These are phyloP conservation scores for Talaromyces sp. DNA, from an alignment of 2,329 filamentous ascomycete genomes.

Conservation along the genomic window DNA sequence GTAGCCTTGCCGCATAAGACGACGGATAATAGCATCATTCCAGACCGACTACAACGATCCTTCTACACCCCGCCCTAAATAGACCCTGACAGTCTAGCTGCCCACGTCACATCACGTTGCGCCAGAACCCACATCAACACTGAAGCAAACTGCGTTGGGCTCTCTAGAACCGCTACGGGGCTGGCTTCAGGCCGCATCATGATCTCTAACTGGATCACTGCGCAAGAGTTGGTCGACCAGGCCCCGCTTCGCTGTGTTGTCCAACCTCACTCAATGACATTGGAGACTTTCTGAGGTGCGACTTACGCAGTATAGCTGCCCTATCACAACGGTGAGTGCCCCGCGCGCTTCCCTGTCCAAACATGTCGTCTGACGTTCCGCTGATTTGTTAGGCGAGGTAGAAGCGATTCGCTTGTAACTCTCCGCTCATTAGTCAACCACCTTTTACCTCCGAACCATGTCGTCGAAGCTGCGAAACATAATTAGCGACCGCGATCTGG, in stretches of 20 bases:
- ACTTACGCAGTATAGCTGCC: conserved; percentile 7
- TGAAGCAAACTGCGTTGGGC: neutral
- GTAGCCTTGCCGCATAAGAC: neutral
- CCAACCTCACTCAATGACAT: neutral
- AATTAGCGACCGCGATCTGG: conserved; percentile 14
- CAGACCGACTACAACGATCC: neutral
- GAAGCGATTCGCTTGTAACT: conserved; percentile 8
- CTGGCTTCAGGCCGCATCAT: conserved; percentile 12
- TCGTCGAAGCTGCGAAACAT: conserved; percentile 18
- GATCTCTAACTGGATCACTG: conserved; percentile 9
- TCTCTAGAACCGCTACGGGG: neutral
- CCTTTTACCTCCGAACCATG: conserved; percentile 8
- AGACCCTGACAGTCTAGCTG: neutral
- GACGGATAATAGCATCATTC: neutral
- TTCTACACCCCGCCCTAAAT: conserved; percentile 10
- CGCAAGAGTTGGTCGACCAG: conserved; percentile 9
- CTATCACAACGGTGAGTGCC: conserved; percentile 12
- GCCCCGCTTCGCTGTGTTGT: conserved; percentile 10
- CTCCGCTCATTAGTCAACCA: neutral
- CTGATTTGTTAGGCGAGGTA: conserved; percentile 8
- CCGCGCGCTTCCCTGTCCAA: conserved; percentile 9
- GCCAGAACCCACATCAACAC: conserved; percentile 11
- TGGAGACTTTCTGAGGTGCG: neutral
- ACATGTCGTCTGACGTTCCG: neutral
- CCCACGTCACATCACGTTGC: conserved; percentile 17